Evolutionary conservation across 768 basidiomycete genomes (phyloP).

Genomic region (Mycena filopes): DNA sequence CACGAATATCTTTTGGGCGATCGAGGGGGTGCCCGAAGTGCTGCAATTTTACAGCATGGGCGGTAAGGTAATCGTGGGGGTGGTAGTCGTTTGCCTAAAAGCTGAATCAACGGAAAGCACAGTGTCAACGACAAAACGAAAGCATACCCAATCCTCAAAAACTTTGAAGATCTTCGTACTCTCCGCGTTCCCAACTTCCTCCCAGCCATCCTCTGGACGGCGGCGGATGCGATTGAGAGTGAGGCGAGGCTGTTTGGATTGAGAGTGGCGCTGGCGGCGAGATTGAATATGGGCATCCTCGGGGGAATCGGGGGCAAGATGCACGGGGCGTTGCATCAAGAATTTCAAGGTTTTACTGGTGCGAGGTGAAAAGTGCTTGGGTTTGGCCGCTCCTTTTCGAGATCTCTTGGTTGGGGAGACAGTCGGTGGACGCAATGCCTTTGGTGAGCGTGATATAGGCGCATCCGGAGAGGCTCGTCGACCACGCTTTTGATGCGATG

Average conservation of each 20-base stretch:
- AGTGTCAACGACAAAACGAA: neutral
- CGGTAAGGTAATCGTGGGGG: neutral
- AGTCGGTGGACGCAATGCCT: neutral
- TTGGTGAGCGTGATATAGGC: neutral
- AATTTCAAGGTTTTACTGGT: neutral
- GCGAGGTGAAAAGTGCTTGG: neutral
- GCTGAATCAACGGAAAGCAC: neutral
- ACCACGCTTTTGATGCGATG: neutral
- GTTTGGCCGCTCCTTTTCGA: neutral
- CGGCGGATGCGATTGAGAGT: neutral
- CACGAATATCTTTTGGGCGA: constrained; percentile 19
- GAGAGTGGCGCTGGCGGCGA: neutral
- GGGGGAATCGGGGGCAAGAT: neutral
- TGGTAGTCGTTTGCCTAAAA: neutral
- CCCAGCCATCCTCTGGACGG: neutral
- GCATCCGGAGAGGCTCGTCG: neutral
- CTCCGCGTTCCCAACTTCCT: neutral
- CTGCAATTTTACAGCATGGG: neutral
- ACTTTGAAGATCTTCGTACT: neutral
- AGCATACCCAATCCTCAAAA: neutral
- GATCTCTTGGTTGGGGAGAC: neutral
- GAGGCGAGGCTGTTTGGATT: neutral
- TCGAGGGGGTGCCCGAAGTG: constrained; percentile 10
- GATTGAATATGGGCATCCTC: neutral
- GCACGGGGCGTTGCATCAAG: neutral